Conservation (phyloP, 108 stramenopile species). For the Nitzschia sp. region DNA sequence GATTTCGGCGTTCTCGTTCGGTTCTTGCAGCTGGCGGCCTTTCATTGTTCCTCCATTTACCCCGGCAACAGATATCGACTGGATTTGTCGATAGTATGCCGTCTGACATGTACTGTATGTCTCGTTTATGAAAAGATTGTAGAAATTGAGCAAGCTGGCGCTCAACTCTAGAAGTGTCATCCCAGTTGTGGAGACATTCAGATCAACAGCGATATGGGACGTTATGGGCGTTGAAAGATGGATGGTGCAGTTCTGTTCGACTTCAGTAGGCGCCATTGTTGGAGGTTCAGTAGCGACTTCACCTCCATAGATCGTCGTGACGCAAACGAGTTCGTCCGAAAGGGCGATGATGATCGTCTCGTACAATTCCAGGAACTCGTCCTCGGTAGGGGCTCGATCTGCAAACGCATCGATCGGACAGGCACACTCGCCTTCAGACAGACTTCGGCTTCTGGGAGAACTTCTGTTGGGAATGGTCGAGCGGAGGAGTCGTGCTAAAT, state of each 20-base stretch:
- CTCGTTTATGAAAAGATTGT: neutral
- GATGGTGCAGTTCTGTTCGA: neutral
- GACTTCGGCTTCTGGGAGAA: neutral
- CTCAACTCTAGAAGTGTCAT: neutral
- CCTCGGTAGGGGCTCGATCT: slow-evolving; percentile 4
- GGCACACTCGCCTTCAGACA: slow-evolving; percentile 1
- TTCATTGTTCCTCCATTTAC: neutral
- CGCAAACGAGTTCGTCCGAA: slow-evolving; percentile 1
- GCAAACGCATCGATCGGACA: neutral
- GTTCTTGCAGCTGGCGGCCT: neutral
- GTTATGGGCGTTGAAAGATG: neutral
- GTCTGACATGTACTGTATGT: neutral
- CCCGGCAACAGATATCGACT: neutral
- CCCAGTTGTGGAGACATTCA: neutral
- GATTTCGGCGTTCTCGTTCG: neutral
- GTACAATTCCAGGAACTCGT: neutral
- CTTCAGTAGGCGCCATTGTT: neutral
- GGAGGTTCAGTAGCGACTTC: neutral
- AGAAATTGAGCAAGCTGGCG: neutral
- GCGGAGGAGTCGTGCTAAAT: neutral
- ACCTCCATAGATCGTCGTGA: neutral
- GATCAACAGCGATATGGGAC: neutral
- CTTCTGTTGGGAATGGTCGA: neutral
- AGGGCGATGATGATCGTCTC: neutral
- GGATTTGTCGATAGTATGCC: neutral